Evolutionary conservation across 2,329 filamentous ascomycete genomes (phyloP), one percentile per base, ranked within the genome.

Genomic region (Botryotinia calthae): DNA sequence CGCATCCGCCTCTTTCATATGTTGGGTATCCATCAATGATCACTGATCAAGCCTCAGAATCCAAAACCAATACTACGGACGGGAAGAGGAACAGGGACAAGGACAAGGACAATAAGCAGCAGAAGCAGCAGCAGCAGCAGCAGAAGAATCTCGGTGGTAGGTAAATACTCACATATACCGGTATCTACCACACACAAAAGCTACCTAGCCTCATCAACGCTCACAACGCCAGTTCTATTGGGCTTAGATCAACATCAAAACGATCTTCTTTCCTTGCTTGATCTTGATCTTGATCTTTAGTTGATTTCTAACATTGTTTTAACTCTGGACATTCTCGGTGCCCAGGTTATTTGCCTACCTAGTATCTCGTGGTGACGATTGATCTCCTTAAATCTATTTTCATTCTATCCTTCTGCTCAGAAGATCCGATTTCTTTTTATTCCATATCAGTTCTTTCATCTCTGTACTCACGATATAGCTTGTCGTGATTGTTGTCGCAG

Each of bases 221-320:
- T 25, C n/a, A 54, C 64, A 9, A 28, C 64, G 46, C 64, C 64
- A 70, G 28, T n/a, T n/a, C 31, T n/a, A 64, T 63, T 51, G 22
- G 37, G 56, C 20, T 34, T 31, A 70, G 44, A 70, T 70, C 56
- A 64, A 48, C 56, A 22, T 1, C 12, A 25, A 64, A 70, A 28
- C 31, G 37, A 46, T 56, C 56, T 51, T 70, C 22, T 22, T 70
- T 70, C 68, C 56, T 42, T 63, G 56, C 68, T 70, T 56, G 51
- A 56, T 56, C n/a, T 56, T 28, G 51, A 56, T 56, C 51, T 56
- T 37, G 34, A 40, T 1, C 22, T 31, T 28, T 64, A 40, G 42
- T 51, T 22, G 22, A 34, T 18, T 63, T 70, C 31, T 40, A 37
- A 9, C 31, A 46, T 14, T 40, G 25, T 44, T 25, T 37, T 51